Base-by-base conservation (phyloP, 2,329 filamentous ascomycete genomes). In the Aspergillus pseudoviridinutans region DNA sequence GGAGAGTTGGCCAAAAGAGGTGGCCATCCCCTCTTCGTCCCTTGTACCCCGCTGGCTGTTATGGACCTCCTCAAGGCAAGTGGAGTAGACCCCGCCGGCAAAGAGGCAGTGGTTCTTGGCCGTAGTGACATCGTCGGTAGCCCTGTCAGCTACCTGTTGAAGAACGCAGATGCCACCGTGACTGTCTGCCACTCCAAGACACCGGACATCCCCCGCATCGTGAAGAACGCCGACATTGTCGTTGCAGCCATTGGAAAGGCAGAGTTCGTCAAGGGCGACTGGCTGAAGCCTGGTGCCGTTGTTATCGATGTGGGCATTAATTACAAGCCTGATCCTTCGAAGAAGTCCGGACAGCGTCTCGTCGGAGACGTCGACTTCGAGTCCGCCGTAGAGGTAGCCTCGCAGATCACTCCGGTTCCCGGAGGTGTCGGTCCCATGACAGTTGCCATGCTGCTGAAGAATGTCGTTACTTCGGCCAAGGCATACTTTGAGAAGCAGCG, bases 341-440 rank as follows among this genome's bases (percentile, higher is more conserved):
- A 90, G 80, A 97, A 97, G 80, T 95, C 91, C 12, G 94, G 94
- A 35, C 86, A 94, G 74, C 86, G 92, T 63, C 84, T 99, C 24
- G 93, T 97, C 6, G 94, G 94, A 59, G 94, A 99, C 73, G 94
- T 99, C 46, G 92, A 99, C 68, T 97, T 87, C 67, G 91, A 92
- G 53, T 86, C 89, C 47, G 93, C 93, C 17, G 83, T 83, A 17
- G 82, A 95, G 71, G 89, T 97, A 46, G 94, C 92, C 22, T 96
- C 92, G 2, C 85, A 90, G 69, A 97, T 99, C 70, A 99, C 94
- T 2, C 94, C 94, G 1, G 94, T 99, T 2, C 94, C 94, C 1
- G 94, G 94, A 57, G 94, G 94, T 74, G 94, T 99, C 58, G 94
- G 94, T 0, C 94, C 94, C 52, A 99, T 99, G 94, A 99, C 94